phyloP scores from a whole-genome alignment of 2,329 filamentous ascomycete species.

The Biscogniauxia marginata region DNA sequence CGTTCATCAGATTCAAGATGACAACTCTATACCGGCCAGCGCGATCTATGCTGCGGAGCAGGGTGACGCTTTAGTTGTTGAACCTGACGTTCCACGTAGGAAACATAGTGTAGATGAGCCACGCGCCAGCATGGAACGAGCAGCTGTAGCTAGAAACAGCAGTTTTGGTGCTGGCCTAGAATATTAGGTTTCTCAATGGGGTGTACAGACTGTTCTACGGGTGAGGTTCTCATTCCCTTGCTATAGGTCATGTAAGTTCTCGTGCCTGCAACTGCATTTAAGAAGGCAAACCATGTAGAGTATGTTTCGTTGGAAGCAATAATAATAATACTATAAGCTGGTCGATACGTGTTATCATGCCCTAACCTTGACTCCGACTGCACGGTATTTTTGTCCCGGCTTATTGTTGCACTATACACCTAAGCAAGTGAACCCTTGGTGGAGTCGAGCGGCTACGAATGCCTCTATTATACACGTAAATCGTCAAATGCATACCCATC shows the following conservation, averaged over 20 bases:
- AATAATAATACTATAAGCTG: too few relatives aligned
- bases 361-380: too few relatives aligned
- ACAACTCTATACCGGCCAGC: constrained; percentile 41
- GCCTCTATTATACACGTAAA: too few relatives aligned
- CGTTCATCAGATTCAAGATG: constrained; percentile 66
- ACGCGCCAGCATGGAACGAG: constrained; percentile 41
- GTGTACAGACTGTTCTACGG: background rate
- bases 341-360: too few relatives aligned
- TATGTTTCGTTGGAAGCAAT: too few relatives aligned
- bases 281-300: background rate
- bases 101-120: constrained; percentile 11
- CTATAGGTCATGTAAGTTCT: background rate
- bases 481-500: too few relatives aligned
- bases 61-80: constrained; percentile 33
- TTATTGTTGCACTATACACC: too few relatives aligned
- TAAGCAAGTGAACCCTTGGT: too few relatives aligned
- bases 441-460: too few relatives aligned
- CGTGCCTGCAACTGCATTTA: background rate
- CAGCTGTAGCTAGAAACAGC: constrained; percentile 47
- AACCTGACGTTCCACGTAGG: constrained; percentile 13
- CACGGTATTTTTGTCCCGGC: too few relatives aligned
- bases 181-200: constrained; percentile 33
- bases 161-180: constrained; percentile 49
- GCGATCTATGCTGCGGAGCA: constrained; percentile 43
- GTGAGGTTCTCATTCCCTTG: background rate